Evolutionary conservation across 2,329 filamentous ascomycete genomes (phyloP).

Genomic region (Calycina marina): DNA sequence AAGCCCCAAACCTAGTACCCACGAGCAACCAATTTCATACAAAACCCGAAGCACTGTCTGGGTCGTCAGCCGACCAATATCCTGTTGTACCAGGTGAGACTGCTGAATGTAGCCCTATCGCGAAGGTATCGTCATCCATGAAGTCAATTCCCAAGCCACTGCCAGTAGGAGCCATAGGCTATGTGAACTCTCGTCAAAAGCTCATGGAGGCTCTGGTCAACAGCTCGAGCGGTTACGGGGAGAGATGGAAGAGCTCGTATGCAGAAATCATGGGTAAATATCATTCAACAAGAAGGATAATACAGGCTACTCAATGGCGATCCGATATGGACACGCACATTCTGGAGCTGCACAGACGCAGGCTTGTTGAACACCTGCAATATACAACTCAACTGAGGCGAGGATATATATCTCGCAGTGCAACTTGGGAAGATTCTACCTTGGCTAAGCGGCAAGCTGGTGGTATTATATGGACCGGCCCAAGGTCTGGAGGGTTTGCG

Average conservation of each 20-base stretch:
- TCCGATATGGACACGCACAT: slow-evolving; percentile 41
- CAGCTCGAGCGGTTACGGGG: too few relatives aligned
- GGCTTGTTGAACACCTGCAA: slow-evolving; percentile 31
- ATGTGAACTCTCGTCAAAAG: too few relatives aligned
- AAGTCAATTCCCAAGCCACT: too few relatives aligned
- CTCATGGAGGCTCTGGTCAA: too few relatives aligned
- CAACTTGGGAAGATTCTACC: slow-evolving; percentile 30
- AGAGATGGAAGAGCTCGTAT: too few relatives aligned
- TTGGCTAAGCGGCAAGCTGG: slow-evolving; percentile 19
- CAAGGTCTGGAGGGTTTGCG: neutral
- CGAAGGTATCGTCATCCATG: neutral
- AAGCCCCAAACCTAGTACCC: too few relatives aligned
- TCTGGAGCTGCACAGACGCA: slow-evolving; percentile 33
- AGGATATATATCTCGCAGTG: slow-evolving; percentile 28
- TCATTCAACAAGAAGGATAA: too few relatives aligned
- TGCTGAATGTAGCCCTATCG: neutral
- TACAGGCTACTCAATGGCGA: slow-evolving; percentile 26
- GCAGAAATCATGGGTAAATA: too few relatives aligned
- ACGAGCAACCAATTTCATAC: too few relatives aligned
- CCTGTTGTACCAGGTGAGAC: neutral
- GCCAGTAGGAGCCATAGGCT: too few relatives aligned
- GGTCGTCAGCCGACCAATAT: too few relatives aligned
- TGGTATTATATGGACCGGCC: slow-evolving; percentile 15
- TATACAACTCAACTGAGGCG: slow-evolving; percentile 24
- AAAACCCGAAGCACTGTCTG: too few relatives aligned